Base-by-base conservation (phyloP, 805 yeast genomes). In the Novakomyces olei region DNA sequence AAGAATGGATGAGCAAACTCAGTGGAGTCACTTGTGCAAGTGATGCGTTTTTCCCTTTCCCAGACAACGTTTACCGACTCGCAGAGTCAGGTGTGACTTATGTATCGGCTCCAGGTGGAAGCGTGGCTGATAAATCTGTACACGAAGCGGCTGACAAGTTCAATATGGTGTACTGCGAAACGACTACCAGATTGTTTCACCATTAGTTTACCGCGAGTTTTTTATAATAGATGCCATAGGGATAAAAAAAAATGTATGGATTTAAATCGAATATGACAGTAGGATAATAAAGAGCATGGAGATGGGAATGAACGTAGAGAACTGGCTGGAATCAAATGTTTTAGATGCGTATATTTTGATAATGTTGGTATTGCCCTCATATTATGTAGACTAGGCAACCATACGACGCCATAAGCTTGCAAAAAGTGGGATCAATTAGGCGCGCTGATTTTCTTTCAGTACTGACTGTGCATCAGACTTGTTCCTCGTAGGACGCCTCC, bases 21-120 rank as follows among this genome's bases (percentile, higher is more conserved):
- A 68, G 61, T 37, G 72, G 78, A 46, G 99, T 88, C 36, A 81
- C 96, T 8, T 64, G 83, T 45, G 75, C 94, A 12, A 81, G 95
- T 3, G 99, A 88, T 54, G 99, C 99, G 19, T 88, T 88, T 71
- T 88, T 88, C 92, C 99, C 99, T 59, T 88, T 88, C 88, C 88
- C 96, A 43, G 99, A 88, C 58, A 88, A 88, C 52, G 93, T 88
- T 45, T 81, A 85, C 70, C 72, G 99, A 57, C 96, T 96, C 42
- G 94, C 72, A 33, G 72, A 78, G 64, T 75, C 92, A 14, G 99
- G 99, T 54, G 99, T 83, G 46, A 80, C 79, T 57, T 88, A 63
- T 61, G 66, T 88, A 51, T 91, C 93, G 48, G 98, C 99, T 33
- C 92, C 99, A 37, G 69, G 91, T 32, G 99, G 99, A 37, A 80